phyloP scores from a whole-genome alignment of 495 filamentous ascomycete species.

The Elasticomyces elasticus region DNA sequence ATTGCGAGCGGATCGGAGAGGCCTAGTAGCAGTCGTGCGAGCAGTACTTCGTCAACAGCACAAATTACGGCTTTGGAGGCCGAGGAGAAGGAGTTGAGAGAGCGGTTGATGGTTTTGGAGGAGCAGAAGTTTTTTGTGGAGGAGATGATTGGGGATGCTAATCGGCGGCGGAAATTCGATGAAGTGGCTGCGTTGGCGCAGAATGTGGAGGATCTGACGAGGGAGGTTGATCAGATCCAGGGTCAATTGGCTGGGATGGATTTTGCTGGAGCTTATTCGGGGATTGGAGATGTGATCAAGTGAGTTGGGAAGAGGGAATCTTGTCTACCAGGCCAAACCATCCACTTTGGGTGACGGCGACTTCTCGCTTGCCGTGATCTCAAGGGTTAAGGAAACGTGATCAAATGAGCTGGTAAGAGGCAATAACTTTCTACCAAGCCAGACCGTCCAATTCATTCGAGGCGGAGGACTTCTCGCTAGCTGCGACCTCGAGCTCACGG shows the following conservation, averaged over 20 bases:
- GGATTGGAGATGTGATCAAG: conserved; percentile 8
- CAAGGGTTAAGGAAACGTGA: not conserved
- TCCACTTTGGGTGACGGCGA: not conserved
- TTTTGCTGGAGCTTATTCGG: conserved; percentile 30
- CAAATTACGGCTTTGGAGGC: conserved; percentile 64
- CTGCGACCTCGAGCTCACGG: conserved; percentile 2
- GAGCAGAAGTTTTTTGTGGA: conserved; percentile 88
- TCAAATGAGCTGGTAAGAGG: not conserved
- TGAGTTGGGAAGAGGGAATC: no score
- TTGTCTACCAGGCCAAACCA: not conserved
- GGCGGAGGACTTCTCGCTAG: not conserved
- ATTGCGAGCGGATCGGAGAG: conserved; percentile 39
- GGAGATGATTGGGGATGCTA: conserved; percentile 78
- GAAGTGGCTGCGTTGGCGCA: conserved; percentile 70
- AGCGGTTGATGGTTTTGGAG: conserved; percentile 80
- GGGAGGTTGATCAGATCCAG: conserved; percentile 64
- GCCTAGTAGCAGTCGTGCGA: conserved; percentile 24
- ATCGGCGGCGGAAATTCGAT: conserved; percentile 73
- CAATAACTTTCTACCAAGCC: not conserved
- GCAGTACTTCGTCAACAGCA: conserved; percentile 10
- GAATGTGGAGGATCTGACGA: conserved; percentile 76
- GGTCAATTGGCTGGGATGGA: conserved; percentile 47
- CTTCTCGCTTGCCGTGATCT: not conserved
- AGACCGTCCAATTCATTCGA: not conserved
- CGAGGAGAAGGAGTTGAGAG: conserved; percentile 78